phyloP scores from a whole-genome alignment of 2,329 filamentous ascomycete genomes.

The Penicillium brasilianum region DNA sequence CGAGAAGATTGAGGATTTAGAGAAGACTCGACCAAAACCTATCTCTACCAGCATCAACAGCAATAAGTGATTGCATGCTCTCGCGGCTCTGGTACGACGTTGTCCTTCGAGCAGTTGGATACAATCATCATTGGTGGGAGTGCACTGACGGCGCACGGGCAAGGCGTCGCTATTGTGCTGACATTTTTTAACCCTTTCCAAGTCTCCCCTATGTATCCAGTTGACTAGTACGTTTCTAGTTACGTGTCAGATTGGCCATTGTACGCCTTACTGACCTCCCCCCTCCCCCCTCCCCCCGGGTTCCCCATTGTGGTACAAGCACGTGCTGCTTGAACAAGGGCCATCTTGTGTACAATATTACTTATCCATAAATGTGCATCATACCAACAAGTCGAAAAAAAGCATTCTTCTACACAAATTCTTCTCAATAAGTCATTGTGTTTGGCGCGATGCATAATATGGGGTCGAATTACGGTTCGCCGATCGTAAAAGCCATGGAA shows the following conservation, averaged over 20 bases:
- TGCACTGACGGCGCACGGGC: slow-evolving; percentile 25
- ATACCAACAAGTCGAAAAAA: slow-evolving; percentile 6
- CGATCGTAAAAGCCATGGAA: slow-evolving; percentile 19
- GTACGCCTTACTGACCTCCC: not conserved
- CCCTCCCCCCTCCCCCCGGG: not conserved
- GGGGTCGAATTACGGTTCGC: slow-evolving; percentile 23
- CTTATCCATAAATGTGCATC: not conserved
- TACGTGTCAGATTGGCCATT: slow-evolving; percentile 4
- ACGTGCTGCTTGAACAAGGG: slow-evolving; percentile 1
- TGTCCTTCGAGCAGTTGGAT: slow-evolving; percentile 14
- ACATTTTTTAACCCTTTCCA: not conserved
- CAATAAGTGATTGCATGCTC: slow-evolving; percentile 15
- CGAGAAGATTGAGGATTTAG: slow-evolving; percentile 68
- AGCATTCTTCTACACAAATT: not conserved
- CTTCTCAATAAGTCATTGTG: not conserved
- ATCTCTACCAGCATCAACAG: not conserved
- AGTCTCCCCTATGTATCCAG: not conserved
- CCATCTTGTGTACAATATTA: slow-evolving; percentile 3
- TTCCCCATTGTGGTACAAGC: not conserved
- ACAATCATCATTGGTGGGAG: slow-evolving; percentile 16
- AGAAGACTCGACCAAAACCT: slow-evolving; percentile 31
- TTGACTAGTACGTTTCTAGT: not conserved
- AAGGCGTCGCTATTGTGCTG: slow-evolving; percentile 4
- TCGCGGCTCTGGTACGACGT: slow-evolving; percentile 11
- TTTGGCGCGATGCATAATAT: slow-evolving; percentile 10